Percentiles rank a stretch among this genome's conserved stretches.
Evolutionary conservation across 2,329 filamentous ascomycete species (phyloP).

Genomic region (Hypoxylon sp.): DNA sequence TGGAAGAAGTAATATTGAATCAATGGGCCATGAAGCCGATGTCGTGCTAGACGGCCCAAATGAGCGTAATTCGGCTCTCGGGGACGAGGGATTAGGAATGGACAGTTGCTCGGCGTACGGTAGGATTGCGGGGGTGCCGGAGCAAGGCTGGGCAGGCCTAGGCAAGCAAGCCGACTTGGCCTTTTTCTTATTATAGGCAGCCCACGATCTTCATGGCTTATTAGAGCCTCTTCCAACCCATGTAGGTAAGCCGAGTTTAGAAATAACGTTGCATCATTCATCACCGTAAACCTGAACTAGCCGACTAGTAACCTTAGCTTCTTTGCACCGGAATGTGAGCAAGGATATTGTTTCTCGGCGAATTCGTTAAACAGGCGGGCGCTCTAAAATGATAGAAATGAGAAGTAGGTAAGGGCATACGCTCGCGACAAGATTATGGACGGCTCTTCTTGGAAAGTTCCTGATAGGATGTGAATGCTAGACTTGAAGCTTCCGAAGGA

Average conservation of each 20-base stretch:
- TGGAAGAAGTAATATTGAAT: slow-evolving; percentile 7
- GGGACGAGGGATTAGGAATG: slow-evolving; percentile 24
- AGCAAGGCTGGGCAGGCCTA: slow-evolving; percentile 22
- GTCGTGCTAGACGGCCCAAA: slow-evolving; percentile 33
- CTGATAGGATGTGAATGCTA: neutral
- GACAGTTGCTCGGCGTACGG: slow-evolving; percentile 18
- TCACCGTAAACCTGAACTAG: neutral
- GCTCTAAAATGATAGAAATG: neutral
- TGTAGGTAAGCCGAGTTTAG: slow-evolving; percentile 9
- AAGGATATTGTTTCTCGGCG: neutral
- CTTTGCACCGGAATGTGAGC: neutral
- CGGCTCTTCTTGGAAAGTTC: neutral
- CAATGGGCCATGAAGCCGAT: slow-evolving; percentile 16
- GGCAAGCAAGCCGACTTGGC: slow-evolving; percentile 25
- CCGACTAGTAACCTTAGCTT: neutral
- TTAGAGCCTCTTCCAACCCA: slow-evolving; percentile 30
- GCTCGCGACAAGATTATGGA: neutral
- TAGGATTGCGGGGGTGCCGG: slow-evolving; percentile 31
- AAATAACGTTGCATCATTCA: slow-evolving; percentile 8
- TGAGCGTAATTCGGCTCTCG: slow-evolving; percentile 38
- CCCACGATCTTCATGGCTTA: slow-evolving; percentile 27
- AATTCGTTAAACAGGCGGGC: neutral
- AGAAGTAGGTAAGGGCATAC: neutral
- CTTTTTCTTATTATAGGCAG: slow-evolving; percentile 27
- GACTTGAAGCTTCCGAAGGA: neutral